Conservation (phyloP, 331 rosid genomes). For the Quercus tomentella region DNA sequence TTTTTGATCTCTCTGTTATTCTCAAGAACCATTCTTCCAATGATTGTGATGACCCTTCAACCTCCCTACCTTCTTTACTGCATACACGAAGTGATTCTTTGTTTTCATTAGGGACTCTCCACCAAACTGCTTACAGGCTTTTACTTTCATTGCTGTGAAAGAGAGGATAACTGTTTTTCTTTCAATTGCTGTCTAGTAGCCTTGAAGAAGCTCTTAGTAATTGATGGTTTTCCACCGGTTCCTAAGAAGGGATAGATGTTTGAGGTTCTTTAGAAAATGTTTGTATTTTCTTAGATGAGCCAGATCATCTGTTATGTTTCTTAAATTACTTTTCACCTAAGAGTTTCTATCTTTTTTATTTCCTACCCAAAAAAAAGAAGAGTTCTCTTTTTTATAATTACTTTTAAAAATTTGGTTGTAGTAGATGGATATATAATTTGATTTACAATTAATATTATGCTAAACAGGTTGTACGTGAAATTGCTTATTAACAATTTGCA, state of each 20-base stretch:
- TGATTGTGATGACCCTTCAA: slow-evolving; percentile 57
- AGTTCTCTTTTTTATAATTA: not conserved
- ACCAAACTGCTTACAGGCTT: slow-evolving; percentile 89
- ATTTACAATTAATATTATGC: slow-evolving; percentile 22
- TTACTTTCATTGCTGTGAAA: slow-evolving; percentile 81
- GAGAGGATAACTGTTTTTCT: slow-evolving; percentile 10
- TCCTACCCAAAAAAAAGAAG: too few species aligned
- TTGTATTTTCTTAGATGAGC: slow-evolving; percentile 81
- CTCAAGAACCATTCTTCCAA: slow-evolving; percentile 60
- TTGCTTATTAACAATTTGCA: slow-evolving; percentile 93
- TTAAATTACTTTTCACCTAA: slow-evolving; percentile 8
- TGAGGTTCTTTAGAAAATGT: slow-evolving; percentile 76
- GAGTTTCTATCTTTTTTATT: not conserved
- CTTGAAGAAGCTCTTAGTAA: slow-evolving; percentile 22
- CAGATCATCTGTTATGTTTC: slow-evolving; percentile 78
- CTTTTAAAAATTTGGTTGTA: not conserved
- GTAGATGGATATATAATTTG: slow-evolving; percentile 10
- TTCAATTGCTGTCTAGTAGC: slow-evolving; percentile 7
- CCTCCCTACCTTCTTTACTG: slow-evolving; percentile 64
- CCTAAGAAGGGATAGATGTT: slow-evolving; percentile 79
- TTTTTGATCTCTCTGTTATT: slow-evolving; percentile 85
- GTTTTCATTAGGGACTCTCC: slow-evolving; percentile 80
- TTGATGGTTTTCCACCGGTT: slow-evolving; percentile 46
- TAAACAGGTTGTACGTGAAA: slow-evolving; percentile 85
- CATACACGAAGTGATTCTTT: slow-evolving; percentile 74